phyloP scores from a whole-genome alignment of 2,329 filamentous ascomycete genomes.

The Trichocomaceae sp. region DNA sequence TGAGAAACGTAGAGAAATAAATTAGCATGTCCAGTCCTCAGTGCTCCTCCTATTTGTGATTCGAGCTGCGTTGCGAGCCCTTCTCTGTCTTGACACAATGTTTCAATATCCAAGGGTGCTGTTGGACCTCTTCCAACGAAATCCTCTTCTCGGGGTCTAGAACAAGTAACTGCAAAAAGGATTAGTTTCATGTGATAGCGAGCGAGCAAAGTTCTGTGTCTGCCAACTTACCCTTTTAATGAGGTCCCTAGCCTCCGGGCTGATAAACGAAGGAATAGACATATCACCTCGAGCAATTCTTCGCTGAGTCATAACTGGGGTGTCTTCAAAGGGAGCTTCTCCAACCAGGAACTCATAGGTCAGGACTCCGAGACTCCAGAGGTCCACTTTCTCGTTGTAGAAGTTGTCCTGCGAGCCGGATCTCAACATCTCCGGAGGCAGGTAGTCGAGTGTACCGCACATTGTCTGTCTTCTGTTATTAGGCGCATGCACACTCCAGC shows the following conservation, averaged over 20 bases:
- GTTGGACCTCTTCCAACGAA: constrained; percentile 77
- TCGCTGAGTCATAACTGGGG: constrained; percentile 85
- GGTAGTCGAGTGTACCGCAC: constrained; percentile 95
- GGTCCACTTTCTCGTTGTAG: constrained; percentile 91
- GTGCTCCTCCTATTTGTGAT: constrained; percentile 21
- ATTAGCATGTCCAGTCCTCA: constrained; percentile 22
- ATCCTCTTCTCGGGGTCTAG: constrained; percentile 92
- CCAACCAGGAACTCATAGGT: constrained; percentile 96
- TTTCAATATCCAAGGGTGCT: constrained; percentile 94
- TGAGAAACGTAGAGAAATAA: constrained; percentile 6
- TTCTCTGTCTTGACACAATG: constrained; percentile 63
- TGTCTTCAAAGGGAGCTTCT: constrained; percentile 95
- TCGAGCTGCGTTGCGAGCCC: constrained; percentile 38
- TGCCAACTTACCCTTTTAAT: constrained; percentile 66
- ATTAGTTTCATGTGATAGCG: constrained; percentile 2
- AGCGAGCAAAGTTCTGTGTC: constrained; percentile 16
- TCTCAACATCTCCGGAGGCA: constrained; percentile 96
- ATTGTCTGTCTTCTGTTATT: constrained; percentile 91
- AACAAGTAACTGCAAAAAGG: constrained; percentile 61
- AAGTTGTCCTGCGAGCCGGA: constrained; percentile 73
- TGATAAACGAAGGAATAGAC: constrained; percentile 85
- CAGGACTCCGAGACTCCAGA: constrained; percentile 92
- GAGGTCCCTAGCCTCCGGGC: constrained; percentile 79
- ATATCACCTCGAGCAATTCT: constrained; percentile 86
- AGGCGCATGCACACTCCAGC: constrained; percentile 95